phyloP scores from a whole-genome alignment of 164 flowering plant genomes.

The Platanus orientalis region DNA sequence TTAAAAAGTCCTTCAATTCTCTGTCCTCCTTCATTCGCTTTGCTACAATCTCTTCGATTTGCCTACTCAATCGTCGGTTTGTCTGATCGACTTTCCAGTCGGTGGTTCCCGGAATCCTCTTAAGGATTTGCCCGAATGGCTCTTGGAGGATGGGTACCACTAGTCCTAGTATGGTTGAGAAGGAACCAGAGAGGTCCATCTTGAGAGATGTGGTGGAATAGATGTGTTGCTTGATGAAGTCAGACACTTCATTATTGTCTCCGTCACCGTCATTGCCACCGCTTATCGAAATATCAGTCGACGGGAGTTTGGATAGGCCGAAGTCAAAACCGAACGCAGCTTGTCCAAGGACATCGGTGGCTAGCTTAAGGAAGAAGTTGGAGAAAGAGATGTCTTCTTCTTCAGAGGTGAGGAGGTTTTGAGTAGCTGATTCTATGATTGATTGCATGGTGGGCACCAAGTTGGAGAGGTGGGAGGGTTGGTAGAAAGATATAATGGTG shows the following conservation, averaged over 20 bases:
- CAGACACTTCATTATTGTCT: conserved; percentile 41
- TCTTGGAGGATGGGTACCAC: conserved; percentile 80
- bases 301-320: conserved; percentile 56
- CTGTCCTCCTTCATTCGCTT: conserved; percentile 42
- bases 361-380: conserved; percentile 60
- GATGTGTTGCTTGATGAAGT: conserved; percentile 78
- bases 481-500: conserved; percentile 78
- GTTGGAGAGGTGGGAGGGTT: conserved; percentile 80
- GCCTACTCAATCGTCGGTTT: conserved; percentile 40
- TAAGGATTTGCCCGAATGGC: conserved; percentile 75
- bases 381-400: conserved; percentile 50
- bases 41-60: conserved; percentile 65
- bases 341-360: conserved; percentile 83
- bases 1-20: conserved; percentile 66
- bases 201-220: conserved; percentile 93
- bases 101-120: conserved; percentile 73
- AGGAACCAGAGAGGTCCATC: conserved; percentile 87
- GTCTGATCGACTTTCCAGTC: conserved; percentile 65
- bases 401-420: conserved; percentile 30
- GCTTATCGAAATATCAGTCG: conserved; percentile 2
- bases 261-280: conserved; percentile 17
- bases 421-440: conserved; percentile 54
- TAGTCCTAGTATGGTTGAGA: conserved; percentile 74
- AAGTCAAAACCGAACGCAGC: conserved; percentile 91
- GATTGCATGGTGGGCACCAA: conserved; percentile 78